Conservation (phyloP, 2,329 filamentous ascomycete species). For the Pseudogymnoascus sp. region DNA sequence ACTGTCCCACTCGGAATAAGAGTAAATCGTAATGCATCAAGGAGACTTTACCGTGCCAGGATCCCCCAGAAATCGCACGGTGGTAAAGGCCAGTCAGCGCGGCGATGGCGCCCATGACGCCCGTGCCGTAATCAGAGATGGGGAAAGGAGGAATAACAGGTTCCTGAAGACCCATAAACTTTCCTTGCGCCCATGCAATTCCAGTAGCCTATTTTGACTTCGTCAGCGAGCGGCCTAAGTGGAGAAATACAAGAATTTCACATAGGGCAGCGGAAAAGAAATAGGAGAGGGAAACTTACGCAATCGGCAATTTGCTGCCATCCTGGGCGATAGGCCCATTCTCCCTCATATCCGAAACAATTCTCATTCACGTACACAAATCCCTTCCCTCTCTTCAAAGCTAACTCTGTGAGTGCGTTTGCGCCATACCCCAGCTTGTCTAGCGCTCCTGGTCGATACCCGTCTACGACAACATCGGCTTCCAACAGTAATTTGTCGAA, state of each 20-base stretch:
- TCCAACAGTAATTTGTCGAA: constrained; percentile 43
- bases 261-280: too few species aligned
- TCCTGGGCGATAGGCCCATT: constrained; percentile 56
- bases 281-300: constrained; percentile 6
- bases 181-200: not conserved
- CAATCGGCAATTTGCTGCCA: constrained; percentile 66
- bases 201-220: too few species aligned
- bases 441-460: constrained; percentile 60
- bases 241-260: too few species aligned
- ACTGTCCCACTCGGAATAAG: too few species aligned
- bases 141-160: constrained; percentile 60
- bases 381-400: constrained; percentile 46
- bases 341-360: constrained; percentile 57
- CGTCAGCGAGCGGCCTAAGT: too few species aligned
- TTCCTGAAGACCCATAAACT: constrained; percentile 24
- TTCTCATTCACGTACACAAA: constrained; percentile 61
- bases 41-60: too few species aligned
- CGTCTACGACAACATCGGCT: constrained; percentile 61
- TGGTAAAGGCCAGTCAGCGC: too few species aligned
- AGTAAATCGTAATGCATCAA: too few species aligned
- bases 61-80: too few species aligned
- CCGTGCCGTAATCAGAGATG: constrained; percentile 62
- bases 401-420: constrained; percentile 43
- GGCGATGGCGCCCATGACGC: constrained; percentile 35
- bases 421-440: constrained; percentile 57